Evolutionary conservation across 768 basidiomycete species (phyloP).

Genomic region (Porpolomopsis calyptriformis): DNA sequence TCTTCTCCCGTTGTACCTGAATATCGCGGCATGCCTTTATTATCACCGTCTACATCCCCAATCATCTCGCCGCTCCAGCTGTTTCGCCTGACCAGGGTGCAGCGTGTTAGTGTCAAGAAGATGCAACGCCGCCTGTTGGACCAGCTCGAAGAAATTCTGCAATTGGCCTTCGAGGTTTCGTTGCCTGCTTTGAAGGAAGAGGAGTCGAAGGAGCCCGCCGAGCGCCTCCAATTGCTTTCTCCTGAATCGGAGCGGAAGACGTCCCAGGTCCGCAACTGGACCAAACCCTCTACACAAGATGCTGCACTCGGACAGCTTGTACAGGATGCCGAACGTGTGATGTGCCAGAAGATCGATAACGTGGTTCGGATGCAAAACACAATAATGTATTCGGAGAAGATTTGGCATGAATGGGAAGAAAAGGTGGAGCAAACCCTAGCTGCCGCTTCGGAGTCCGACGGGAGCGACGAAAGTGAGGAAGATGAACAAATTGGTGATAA

Average conservation of each 20-base stretch:
- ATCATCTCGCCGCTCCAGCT: slow-evolving; percentile 66
- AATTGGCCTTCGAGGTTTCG: slow-evolving; percentile 69
- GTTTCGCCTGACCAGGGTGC: slow-evolving; percentile 70
- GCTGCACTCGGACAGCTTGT: slow-evolving; percentile 71
- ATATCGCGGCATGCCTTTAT: slow-evolving; percentile 82
- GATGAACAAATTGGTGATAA: slow-evolving; percentile 31
- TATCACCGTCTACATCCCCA: slow-evolving; percentile 62
- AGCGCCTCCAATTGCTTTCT: slow-evolving; percentile 82
- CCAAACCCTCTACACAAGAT: slow-evolving; percentile 77
- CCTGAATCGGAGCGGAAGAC: slow-evolving; percentile 85
- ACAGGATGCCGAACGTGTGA: slow-evolving; percentile 79
- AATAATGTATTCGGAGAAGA: slow-evolving; percentile 92
- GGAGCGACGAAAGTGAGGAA: slow-evolving; percentile 30
- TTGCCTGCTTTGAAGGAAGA: slow-evolving; percentile 88
- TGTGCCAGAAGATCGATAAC: slow-evolving; percentile 89
- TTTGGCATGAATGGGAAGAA: slow-evolving; percentile 95
- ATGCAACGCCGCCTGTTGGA: slow-evolving; percentile 73
- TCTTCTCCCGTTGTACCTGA: slow-evolving; percentile 65
- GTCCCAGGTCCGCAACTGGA: slow-evolving; percentile 75
- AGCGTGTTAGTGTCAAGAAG: slow-evolving; percentile 70
- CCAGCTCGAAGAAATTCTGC: slow-evolving; percentile 78
- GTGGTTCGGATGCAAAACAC: slow-evolving; percentile 96
- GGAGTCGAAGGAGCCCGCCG: slow-evolving; percentile 82
- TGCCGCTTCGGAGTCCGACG: slow-evolving; percentile 34
- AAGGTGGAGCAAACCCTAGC: slow-evolving; percentile 63